phyloP scores from a whole-genome alignment of 2,329 filamentous ascomycete genomes.

The Trichoderma arundinaceum region DNA sequence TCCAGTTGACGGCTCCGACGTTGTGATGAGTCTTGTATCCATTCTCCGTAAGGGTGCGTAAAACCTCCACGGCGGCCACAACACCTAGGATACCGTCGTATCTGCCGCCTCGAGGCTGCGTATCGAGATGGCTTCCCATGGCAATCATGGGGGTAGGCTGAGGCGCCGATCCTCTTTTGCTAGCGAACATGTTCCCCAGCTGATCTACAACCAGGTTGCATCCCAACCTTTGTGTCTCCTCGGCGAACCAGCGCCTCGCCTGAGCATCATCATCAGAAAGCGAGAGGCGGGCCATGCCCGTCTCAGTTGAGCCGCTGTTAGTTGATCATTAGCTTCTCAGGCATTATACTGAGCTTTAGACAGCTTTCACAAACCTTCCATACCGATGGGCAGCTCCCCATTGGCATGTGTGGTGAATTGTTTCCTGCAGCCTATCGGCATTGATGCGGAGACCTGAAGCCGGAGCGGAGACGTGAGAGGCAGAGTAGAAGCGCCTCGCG shows the following conservation, averaged over 20 bases:
- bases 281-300: conserved; percentile 80
- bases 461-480: conserved; percentile 1
- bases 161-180: conserved; percentile 64
- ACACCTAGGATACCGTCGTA: conserved; percentile 82
- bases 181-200: conserved; percentile 82
- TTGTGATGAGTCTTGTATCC: conserved; percentile 71
- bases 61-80: conserved; percentile 72
- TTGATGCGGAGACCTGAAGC: conserved; percentile 39
- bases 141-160: conserved; percentile 66
- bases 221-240: conserved; percentile 66
- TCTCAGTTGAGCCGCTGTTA: conserved; percentile 54
- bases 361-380: conserved; percentile 37
- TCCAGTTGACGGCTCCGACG: conserved; percentile 79
- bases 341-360: too few relatives aligned
- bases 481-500: conserved; percentile 25
- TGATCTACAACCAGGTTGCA: conserved; percentile 73
- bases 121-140: conserved; percentile 73
- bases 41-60: conserved; percentile 68
- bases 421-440: conserved; percentile 39
- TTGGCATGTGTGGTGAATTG: conserved; percentile 44
- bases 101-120: conserved; percentile 67
- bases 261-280: conserved; percentile 76
- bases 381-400: conserved; percentile 43
- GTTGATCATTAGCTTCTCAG: not conserved
- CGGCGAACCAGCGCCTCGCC: conserved; percentile 78